phyloP scores from a whole-genome alignment of 1,284 basidiomycete species.

The Sporisorium sorghi region DNA sequence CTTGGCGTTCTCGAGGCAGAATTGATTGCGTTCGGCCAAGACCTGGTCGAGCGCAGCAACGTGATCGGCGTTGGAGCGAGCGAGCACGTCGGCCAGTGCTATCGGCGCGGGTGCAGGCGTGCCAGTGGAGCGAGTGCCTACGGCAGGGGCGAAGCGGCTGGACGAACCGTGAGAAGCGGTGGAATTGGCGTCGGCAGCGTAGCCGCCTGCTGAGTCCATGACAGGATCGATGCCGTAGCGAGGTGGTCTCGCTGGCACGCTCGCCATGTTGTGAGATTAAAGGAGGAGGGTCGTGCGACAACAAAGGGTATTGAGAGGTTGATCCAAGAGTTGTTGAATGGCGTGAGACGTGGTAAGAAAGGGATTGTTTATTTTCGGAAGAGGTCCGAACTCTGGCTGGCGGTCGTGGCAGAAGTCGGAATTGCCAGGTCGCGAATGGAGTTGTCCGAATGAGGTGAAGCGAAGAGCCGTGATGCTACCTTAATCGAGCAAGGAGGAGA shows the following conservation, averaged over 20 bases:
- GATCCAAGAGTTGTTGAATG: background rate
- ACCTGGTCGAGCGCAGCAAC: slow-evolving; percentile 58
- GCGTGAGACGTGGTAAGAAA: background rate
- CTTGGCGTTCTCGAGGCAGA: slow-evolving; percentile 57
- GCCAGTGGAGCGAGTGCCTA: slow-evolving; percentile 35
- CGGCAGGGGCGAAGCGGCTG: slow-evolving; percentile 30
- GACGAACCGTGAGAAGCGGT: slow-evolving; percentile 47
- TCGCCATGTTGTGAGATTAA: slow-evolving; percentile 23
- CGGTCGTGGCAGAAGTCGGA: background rate
- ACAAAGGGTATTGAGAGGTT: background rate
- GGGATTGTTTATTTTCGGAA: background rate
- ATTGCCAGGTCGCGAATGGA: no score
- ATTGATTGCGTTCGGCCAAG: slow-evolving; percentile 60
- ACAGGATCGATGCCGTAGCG: slow-evolving; percentile 38
- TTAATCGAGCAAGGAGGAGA: background rate
- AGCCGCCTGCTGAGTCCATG: slow-evolving; percentile 20
- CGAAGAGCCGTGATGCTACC: background rate
- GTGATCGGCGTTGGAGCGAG: slow-evolving; percentile 43
- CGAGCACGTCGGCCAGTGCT: slow-evolving; percentile 53
- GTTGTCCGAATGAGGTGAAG: background rate
- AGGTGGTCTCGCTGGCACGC: slow-evolving; percentile 38
- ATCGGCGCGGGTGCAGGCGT: slow-evolving; percentile 47
- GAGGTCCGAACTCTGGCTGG: background rate
- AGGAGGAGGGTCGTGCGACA: background rate
- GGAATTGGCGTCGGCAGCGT: slow-evolving; percentile 29